These are phyloP conservation scores for Bruguiera hainesii DNA, from an alignment of 441 rosid species.

Conservation along the genomic window DNA sequence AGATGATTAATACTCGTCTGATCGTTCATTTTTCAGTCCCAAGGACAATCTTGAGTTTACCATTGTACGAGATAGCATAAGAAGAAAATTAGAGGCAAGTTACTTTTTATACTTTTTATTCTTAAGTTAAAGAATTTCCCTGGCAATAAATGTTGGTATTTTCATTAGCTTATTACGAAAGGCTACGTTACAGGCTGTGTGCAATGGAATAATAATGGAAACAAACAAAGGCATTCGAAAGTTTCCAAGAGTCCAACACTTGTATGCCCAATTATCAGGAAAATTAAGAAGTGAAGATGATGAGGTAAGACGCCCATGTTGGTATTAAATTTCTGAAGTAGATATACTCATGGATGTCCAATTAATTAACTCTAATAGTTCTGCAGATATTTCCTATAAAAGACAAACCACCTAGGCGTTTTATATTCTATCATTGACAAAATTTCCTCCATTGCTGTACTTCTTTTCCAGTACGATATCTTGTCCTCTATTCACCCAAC, in stretches of 20 bases:
- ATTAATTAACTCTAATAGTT: constrained; percentile 5
- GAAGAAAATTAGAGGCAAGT: constrained; percentile 71
- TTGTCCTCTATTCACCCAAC: constrained; percentile 89
- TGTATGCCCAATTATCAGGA: constrained; percentile 72
- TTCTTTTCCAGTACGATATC: constrained; percentile 54
- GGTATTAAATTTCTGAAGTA: background rate
- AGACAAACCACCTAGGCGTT: background rate
- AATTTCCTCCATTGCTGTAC: background rate
- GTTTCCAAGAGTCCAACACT: constrained; percentile 82
- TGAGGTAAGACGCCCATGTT: constrained; percentile 45
- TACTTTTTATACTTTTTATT: constrained; percentile 14
- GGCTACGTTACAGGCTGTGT: constrained; percentile 50
- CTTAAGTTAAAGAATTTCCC: background rate
- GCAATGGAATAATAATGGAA: constrained; percentile 56
- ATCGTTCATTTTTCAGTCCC: constrained; percentile 42
- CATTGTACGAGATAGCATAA: constrained; percentile 84
- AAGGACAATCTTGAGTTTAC: constrained; percentile 91
- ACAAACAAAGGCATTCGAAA: constrained; percentile 77
- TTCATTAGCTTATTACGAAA: background rate
- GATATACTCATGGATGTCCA: constrained; percentile 2
- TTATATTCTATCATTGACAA: background rate
- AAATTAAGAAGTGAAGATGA: constrained; percentile 68
- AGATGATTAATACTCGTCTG: background rate
- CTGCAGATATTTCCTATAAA: background rate
- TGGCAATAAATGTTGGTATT: background rate